Conservation (phyloP, 2,329 filamentous ascomycete species). For the Myriosclerotinia curreyana region DNA sequence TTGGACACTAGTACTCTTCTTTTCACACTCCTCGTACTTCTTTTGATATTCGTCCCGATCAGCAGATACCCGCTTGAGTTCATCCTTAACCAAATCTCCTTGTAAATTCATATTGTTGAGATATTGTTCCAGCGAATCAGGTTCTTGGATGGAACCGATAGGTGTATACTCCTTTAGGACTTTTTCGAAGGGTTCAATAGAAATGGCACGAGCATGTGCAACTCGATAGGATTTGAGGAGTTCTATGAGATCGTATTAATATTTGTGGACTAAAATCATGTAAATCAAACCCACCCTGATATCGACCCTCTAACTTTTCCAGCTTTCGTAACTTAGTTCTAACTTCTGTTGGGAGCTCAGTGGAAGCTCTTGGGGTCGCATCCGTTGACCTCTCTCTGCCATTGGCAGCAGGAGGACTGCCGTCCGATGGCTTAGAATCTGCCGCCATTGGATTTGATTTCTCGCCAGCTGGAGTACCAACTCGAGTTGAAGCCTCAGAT, state of each 20-base stretch:
- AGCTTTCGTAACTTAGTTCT: slow-evolving; percentile 74
- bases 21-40: slow-evolving; percentile 67
- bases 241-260: slow-evolving; percentile 51
- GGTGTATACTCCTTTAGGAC: slow-evolving; percentile 90
- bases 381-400: slow-evolving; percentile 34
- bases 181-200: slow-evolving; percentile 91
- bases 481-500: slow-evolving; percentile 60
- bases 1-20: slow-evolving; percentile 57
- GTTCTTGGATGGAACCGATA: slow-evolving; percentile 81
- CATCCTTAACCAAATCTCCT: slow-evolving; percentile 89
- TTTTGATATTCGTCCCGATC: slow-evolving; percentile 80
- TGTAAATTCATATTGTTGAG: slow-evolving; percentile 82
- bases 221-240: slow-evolving; percentile 87
- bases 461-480: slow-evolving; percentile 52
- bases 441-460: slow-evolving; percentile 32
- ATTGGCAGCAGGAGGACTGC: slow-evolving; percentile 34
- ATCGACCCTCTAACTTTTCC: slow-evolving; percentile 85
- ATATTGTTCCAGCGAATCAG: slow-evolving; percentile 82
- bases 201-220: slow-evolving; percentile 79
- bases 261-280: neutral
- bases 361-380: slow-evolving; percentile 24
- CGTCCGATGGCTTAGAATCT: slow-evolving; percentile 23
- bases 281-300: slow-evolving; percentile 60
- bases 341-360: slow-evolving; percentile 65
- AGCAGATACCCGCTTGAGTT: slow-evolving; percentile 79